Base-by-base conservation (phyloP, 179 eudicot genomes). In the Nepenthes alata region DNA sequence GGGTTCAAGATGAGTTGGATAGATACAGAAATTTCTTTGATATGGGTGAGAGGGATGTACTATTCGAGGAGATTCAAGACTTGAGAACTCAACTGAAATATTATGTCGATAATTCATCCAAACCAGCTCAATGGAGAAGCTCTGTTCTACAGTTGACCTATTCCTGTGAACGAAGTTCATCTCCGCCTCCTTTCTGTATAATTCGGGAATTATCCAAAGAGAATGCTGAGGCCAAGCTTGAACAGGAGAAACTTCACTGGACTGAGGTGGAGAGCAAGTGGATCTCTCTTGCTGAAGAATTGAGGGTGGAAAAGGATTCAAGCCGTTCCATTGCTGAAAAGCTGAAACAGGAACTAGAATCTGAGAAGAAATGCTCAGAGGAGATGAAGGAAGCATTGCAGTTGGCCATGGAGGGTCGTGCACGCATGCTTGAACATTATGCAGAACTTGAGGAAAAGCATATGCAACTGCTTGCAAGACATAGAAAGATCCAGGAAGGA, bases 361-460 rank as follows among this genome's bases (percentile, higher is more conserved):
- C 65, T 3, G 99, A 94, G 73, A 90, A 74, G 68, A 83, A 75
- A 66, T 87, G 95, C 65, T 83, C 90, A 36, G 95, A 85, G 47
- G 98, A 93, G 80, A 70, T 89, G 50, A 87, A 86, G 77, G 95
- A 87, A 74, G 95, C 97, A 53, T 74, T 93, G 84, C 94, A 85
- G 68, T 69, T 89, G 73, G 97, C 97, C 41, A 93, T 93, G 98
- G 75, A 89, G 67, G 93, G 97, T 59, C 97, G 89, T 77, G 98
- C 98, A 14, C 88, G 95, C 50, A 89, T 93, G 95, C 97, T 93
- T 48, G 98, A 93, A 64, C 97, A 93, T 67, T 85, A 87, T 66
- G 98, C 89, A 10, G 97, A 93, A 35, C 87, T 94, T 56, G 93
- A 94, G 72, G 97, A 87, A 74, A 85, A 75, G 55, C 99, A 94